A percentile compares a stretch with the other conserved stretches of the same genome.
Evolutionary conservation across 345 rosid species (phyloP).

Genomic region (Eucalyptus guilfoylei): DNA sequence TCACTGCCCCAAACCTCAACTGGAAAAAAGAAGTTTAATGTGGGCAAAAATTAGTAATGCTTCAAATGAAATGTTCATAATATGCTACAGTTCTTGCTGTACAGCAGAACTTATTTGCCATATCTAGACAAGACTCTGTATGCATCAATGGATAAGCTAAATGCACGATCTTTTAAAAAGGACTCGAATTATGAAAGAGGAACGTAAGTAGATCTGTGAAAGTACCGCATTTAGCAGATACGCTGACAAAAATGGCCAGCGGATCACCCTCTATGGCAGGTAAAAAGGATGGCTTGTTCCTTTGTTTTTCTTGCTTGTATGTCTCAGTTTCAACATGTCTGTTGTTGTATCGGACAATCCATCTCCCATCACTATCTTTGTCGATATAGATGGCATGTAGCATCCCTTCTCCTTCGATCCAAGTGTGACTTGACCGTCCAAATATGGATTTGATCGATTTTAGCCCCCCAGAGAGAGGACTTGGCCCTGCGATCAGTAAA

Average conservation of each 20-base stretch:
- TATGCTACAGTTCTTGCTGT: not conserved
- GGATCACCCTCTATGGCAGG: conserved; percentile 33
- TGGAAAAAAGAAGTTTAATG: not conserved
- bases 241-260: conserved; percentile 13
- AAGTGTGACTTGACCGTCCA: conserved; percentile 21
- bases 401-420: conserved; percentile 62
- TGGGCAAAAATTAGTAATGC: not conserved
- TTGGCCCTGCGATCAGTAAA: conserved; percentile 16
- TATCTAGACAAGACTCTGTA: not conserved
- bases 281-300: conserved; percentile 20
- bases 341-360: conserved; percentile 28
- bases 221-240: conserved; percentile 12
- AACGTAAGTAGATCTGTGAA: not conserved
- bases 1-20: conserved; percentile 8
- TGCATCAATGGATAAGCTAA: not conserved
- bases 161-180: not conserved
- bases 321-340: conserved; percentile 31
- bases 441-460: conserved; percentile 20
- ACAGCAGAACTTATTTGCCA: not conserved
- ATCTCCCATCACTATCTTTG: conserved; percentile 9
- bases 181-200: not conserved
- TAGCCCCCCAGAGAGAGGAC: conserved; percentile 32
- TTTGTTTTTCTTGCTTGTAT: conserved; percentile 20
- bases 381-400: conserved; percentile 35
- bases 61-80: not conserved